Evolutionary conservation across 768 basidiomycete species (phyloP).

Genomic region (Lyophyllum shimeji): DNA sequence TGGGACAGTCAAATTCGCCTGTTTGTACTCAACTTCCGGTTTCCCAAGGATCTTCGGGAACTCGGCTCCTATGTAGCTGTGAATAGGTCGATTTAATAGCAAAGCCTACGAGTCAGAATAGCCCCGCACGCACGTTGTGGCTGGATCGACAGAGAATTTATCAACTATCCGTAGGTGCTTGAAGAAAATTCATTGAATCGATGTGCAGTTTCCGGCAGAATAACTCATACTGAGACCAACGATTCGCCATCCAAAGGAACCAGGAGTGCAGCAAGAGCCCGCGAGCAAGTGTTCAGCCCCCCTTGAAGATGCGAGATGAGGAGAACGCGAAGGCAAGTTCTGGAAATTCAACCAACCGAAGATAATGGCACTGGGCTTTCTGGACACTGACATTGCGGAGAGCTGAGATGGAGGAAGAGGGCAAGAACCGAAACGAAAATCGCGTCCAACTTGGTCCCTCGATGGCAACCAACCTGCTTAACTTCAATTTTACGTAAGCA

Average conservation of each 20-base stretch:
- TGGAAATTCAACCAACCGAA: constrained; percentile 53
- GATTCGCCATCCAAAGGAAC: constrained; percentile 67
- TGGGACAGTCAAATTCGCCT: constrained; percentile 76
- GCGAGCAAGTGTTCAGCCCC: constrained; percentile 78
- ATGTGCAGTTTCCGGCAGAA: constrained; percentile 6
- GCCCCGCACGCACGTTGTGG: constrained; percentile 62
- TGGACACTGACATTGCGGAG: constrained; percentile 29
- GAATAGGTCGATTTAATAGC: neutral
- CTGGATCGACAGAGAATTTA: constrained; percentile 68
- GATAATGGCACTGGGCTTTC: constrained; percentile 67
- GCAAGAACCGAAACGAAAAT: constrained; percentile 8
- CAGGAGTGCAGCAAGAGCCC: constrained; percentile 65
- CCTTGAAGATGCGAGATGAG: constrained; percentile 40
- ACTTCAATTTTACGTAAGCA: constrained; percentile 19
- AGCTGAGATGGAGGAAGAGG: constrained; percentile 13
- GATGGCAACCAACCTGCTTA: constrained; percentile 14
- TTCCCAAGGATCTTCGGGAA: constrained; percentile 71
- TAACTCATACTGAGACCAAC: constrained; percentile 64
- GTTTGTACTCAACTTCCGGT: constrained; percentile 74
- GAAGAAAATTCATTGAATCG: constrained; percentile 17
- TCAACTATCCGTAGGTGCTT: constrained; percentile 73
- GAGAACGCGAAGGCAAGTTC: neutral
- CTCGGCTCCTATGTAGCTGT: constrained; percentile 75
- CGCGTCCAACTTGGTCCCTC: constrained; percentile 3
- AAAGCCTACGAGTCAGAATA: constrained; percentile 17